Evolutionary conservation across 495 filamentous ascomycete genomes (phyloP).

Genomic region (Terfezia claveryi): DNA sequence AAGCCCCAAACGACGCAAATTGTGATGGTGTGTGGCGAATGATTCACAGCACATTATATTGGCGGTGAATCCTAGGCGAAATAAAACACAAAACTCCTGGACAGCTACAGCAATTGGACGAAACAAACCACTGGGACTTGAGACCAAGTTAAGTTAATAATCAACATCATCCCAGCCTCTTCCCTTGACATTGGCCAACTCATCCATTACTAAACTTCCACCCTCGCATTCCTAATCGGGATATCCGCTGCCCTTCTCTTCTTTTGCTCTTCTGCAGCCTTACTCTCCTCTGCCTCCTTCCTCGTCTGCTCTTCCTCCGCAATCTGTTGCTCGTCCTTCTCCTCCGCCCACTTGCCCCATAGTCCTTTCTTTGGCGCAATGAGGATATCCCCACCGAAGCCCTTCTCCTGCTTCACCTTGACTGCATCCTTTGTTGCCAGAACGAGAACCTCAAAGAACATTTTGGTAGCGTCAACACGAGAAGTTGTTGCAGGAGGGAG

Average conservation of each 20-base stretch:
- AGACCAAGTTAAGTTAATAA: no score
- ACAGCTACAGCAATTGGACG: no score
- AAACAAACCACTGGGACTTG: no score
- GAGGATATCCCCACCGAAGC: slow-evolving; percentile 26
- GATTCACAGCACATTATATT: no score
- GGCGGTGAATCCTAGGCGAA: no score
- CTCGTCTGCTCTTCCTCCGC: slow-evolving; percentile 22
- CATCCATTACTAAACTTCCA: no score
- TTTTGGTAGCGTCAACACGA: slow-evolving; percentile 81
- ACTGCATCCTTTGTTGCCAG: slow-evolving; percentile 95
- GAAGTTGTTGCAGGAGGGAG: slow-evolving; percentile 58
- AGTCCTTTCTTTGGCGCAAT: slow-evolving; percentile 74
- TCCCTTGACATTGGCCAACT: no score
- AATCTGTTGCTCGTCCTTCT: slow-evolving; percentile 41
- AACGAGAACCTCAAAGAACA: slow-evolving; percentile 95
- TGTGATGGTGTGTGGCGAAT: no score
- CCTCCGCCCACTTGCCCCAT: slow-evolving; percentile 91
- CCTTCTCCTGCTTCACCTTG: slow-evolving; percentile 61
- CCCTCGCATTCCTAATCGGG: no score
- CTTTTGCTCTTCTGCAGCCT: neutral
- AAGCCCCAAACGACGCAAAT: no score
- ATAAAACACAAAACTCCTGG: no score
- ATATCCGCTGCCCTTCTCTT: neutral
- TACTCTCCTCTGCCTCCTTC: slow-evolving; percentile 3
- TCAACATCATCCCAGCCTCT: no score